phyloP scores from a whole-genome alignment of 108 stramenopile species.

The Pseudonitzschia pungens region DNA sequence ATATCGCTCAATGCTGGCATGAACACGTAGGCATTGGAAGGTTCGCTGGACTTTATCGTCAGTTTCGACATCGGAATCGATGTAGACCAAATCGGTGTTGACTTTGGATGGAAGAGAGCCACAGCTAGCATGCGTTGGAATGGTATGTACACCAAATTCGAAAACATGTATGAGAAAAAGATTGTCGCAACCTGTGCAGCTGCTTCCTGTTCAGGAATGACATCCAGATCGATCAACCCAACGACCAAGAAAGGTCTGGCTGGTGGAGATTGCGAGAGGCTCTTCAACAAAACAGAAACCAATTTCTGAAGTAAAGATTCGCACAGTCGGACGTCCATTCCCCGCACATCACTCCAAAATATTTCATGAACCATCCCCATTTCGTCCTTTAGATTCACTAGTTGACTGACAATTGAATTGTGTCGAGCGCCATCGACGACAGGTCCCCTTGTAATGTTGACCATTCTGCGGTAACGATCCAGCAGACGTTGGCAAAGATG shows the following conservation, averaged over 20 bases:
- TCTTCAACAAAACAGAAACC: slow-evolving; percentile 54
- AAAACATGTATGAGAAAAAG: slow-evolving; percentile 50
- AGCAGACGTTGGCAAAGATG: slow-evolving; percentile 44
- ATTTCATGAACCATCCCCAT: slow-evolving; percentile 77
- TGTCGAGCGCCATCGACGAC: slow-evolving; percentile 57
- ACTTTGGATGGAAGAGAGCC: slow-evolving; percentile 55
- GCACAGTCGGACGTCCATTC: slow-evolving; percentile 72
- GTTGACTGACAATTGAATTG: slow-evolving; percentile 52
- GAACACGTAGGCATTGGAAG: slow-evolving; percentile 38
- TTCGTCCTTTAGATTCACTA: slow-evolving; percentile 56
- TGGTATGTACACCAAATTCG: slow-evolving; percentile 44
- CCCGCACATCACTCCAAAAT: slow-evolving; percentile 65
- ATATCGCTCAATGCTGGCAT: slow-evolving; percentile 50
- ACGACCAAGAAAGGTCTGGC: slow-evolving; percentile 36
- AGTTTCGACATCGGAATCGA: not conserved
- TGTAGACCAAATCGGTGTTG: slow-evolving; percentile 37
- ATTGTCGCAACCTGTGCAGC: slow-evolving; percentile 46
- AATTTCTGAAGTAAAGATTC: slow-evolving; percentile 64
- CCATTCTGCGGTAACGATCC: slow-evolving; percentile 36
- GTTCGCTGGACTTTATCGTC: slow-evolving; percentile 3
- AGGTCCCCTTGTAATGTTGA: slow-evolving; percentile 42
- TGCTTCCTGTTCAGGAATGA: slow-evolving; percentile 51
- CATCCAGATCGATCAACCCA: slow-evolving; percentile 40
- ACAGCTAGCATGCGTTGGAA: slow-evolving; percentile 63
- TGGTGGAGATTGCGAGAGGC: slow-evolving; percentile 19